Evolutionary conservation across 2,329 filamentous ascomycete genomes (phyloP), one percentile per base, ranked within the genome.

Genomic region (Pseudogymnoascus verrucosus): DNA sequence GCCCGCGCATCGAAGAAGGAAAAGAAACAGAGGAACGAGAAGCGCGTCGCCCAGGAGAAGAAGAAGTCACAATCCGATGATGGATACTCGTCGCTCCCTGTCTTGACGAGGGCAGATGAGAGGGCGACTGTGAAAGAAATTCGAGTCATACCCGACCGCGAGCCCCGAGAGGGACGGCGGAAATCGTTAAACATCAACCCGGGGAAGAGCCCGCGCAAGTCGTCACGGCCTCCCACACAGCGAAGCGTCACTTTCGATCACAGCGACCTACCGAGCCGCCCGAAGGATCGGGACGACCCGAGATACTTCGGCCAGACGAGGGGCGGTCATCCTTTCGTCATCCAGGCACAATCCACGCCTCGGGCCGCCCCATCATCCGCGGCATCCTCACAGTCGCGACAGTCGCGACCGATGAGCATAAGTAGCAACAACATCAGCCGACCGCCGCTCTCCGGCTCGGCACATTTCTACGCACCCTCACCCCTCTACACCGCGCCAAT

Each of bases 361-460:
- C 19, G 37, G 37, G 14, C 37, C 37, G 37, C 37, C 14, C 14
- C 14, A 23, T 60, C 57, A 37, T 16, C 57, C 28, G 19, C 23
- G 8, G 28, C 21, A 7, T 62, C 28, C 12, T 37, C 36, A 14
- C 36, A 23, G 21, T 26, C 60, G 16, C 28, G 60, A 10, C 60
- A 62, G 23, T 3, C 26, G 44, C 19, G 60, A 62, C 60, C 60
- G 19, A 34, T 37, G 37, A 62, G 60, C 5, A 14, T 19, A 8
- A 26, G 37, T 21, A 31, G 60, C 21, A 23, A 12, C 31, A 14
- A 23, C 19, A 10, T 12, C 37, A 28, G 19, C 62, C 64, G 67
- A 10, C 71, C 70, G 64, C 71, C 71, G 23, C 44, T 69, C 11
- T 69, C 71, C 14, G 61, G 21, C 12, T 71, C 69, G 5, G 69